Evolutionary conservation across 2,329 filamentous ascomycete species (phyloP).

Genomic region (Trichoderma lentiforme): DNA sequence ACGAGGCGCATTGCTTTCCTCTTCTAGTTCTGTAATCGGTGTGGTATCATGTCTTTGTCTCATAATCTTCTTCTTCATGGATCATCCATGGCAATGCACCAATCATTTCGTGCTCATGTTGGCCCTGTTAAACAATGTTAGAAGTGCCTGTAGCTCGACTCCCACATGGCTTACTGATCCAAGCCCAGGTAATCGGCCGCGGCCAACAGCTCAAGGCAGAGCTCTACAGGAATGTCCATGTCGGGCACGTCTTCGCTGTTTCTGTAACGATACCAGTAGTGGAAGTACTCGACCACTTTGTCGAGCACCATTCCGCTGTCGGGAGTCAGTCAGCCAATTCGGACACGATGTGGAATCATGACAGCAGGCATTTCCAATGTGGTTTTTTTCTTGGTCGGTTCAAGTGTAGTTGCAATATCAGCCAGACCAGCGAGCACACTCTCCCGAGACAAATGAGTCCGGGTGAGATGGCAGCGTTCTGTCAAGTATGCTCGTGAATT

Average conservation of each 20-base stretch:
- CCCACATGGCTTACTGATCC: constrained; percentile 45
- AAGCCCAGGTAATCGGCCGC: constrained; percentile 74
- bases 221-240: constrained; percentile 75
- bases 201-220: constrained; percentile 73
- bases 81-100: not conserved
- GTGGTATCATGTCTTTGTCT: constrained; percentile 9
- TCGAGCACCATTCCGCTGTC: constrained; percentile 69
- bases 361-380: not conserved
- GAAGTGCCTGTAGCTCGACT: constrained; percentile 20
- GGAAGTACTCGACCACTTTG: constrained; percentile 79
- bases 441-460: constrained; percentile 27
- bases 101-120: constrained; percentile 39
- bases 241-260: constrained; percentile 71
- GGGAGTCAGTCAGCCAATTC: constrained; percentile 19
- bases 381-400: constrained; percentile 46
- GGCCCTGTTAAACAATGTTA: constrained; percentile 33
- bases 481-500: constrained; percentile 31
- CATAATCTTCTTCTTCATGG: not conserved
- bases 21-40: constrained; percentile 4
- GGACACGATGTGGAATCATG: not conserved
- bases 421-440: constrained; percentile 37
- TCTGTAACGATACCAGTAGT: constrained; percentile 73
- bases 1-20: not conserved
- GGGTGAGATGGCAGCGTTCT: constrained; percentile 49
- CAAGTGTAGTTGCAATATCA: constrained; percentile 61